Evolutionary conservation across 129 eudicot species (phyloP).

Genomic region (Flaveria ramosissima): DNA sequence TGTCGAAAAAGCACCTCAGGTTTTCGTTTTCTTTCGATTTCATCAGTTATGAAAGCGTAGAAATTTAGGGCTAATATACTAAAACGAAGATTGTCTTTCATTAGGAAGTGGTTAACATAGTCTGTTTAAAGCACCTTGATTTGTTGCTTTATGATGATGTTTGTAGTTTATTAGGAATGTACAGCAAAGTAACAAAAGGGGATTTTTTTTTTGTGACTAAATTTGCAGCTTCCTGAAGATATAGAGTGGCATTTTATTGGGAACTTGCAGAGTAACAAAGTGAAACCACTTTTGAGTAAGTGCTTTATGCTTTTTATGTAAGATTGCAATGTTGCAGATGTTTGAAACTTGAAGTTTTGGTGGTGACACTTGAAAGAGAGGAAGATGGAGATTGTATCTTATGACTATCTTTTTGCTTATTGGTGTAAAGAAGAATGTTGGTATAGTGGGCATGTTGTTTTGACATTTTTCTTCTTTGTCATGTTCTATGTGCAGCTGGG

Average conservation of each 20-base stretch:
- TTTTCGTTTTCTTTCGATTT: constrained; percentile 16
- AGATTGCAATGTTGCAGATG: neutral
- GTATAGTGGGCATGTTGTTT: constrained; percentile 15
- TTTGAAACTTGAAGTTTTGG: neutral
- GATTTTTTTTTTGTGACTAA: neutral
- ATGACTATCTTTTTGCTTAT: neutral
- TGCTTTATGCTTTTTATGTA: constrained; percentile 12
- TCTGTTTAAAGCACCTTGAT: no score
- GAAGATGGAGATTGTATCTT: neutral
- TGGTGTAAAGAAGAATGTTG: neutral
- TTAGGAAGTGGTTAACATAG: neutral
- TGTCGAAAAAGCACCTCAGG: constrained; percentile 92
- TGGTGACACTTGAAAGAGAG: neutral
- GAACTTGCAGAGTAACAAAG: constrained; percentile 96
- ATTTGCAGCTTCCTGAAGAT: constrained; percentile 88
- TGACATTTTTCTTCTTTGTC: constrained; percentile 3
- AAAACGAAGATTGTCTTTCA: neutral
- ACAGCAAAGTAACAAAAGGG: no score
- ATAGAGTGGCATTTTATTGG: constrained; percentile 98
- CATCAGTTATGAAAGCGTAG: neutral
- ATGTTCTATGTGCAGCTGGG: constrained; percentile 54
- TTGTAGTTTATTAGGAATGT: neutral
- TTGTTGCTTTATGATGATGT: no score
- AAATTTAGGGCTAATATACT: no score
- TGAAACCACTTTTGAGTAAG: constrained; percentile 86